phyloP scores from a whole-genome alignment of 1,284 basidiomycete species.

The Ustilago bromivora region DNA sequence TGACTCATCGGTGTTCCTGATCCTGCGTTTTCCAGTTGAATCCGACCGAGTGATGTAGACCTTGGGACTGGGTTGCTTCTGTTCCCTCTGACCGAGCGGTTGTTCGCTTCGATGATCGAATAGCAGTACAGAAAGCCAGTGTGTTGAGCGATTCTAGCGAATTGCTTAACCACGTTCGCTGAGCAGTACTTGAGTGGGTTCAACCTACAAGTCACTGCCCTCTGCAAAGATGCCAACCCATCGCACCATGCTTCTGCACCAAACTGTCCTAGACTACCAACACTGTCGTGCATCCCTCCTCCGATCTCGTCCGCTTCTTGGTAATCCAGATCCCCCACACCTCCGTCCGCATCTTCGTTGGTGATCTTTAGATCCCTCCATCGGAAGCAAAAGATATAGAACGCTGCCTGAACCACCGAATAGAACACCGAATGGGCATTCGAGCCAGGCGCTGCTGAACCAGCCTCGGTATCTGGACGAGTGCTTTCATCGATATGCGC shows the following conservation, averaged over 20 bases:
- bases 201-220: constrained; percentile 82
- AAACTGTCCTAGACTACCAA: constrained; percentile 40
- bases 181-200: constrained; percentile 85
- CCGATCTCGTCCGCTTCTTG: constrained; percentile 47
- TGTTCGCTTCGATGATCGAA: constrained; percentile 88
- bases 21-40: constrained; percentile 28
- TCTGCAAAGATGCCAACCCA: constrained; percentile 82
- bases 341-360: constrained; percentile 73
- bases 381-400: constrained; percentile 97
- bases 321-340: constrained; percentile 51
- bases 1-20: constrained; percentile 40
- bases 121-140: constrained; percentile 96
- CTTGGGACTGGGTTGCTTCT: constrained; percentile 35
- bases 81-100: constrained; percentile 37
- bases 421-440: constrained; percentile 77
- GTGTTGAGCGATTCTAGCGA: constrained; percentile 90
- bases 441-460: constrained; percentile 50
- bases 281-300: constrained; percentile 45
- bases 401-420: constrained; percentile 90
- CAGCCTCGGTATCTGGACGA: constrained; percentile 58
- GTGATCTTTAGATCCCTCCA: constrained; percentile 85
- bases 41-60: constrained; percentile 32
- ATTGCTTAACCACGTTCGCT: constrained; percentile 88
- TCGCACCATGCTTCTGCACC: constrained; percentile 77
- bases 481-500: constrained; percentile 74